Percentiles rank a stretch among this genome's conserved stretches.
Evolutionary conservation across 1,139 yeast genomes (phyloP).

Genomic region (Hyphopichia khmerensis): DNA sequence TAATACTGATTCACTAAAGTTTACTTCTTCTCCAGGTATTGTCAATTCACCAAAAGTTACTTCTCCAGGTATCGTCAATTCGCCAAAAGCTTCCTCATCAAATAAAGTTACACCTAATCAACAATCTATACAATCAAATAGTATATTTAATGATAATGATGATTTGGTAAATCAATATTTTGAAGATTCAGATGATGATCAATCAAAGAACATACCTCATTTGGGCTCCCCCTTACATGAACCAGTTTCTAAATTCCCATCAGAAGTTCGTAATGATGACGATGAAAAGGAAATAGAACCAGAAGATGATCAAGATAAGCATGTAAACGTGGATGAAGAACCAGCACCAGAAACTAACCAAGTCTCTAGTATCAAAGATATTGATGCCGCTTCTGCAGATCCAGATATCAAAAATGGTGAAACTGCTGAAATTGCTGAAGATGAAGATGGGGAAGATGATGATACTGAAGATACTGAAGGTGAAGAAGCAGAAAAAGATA

Average conservation of each 20-base stretch:
- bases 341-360: too few relatives aligned
- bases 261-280: neutral
- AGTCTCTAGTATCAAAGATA: too few relatives aligned
- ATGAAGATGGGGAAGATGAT: neutral
- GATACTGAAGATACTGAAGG: neutral
- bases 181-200: neutral
- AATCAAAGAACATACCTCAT: neutral
- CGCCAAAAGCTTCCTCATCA: too few relatives aligned
- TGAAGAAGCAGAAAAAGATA: conserved; percentile 2
- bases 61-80: too few relatives aligned
- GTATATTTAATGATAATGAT: neutral
- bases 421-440: too few relatives aligned
- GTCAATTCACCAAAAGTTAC: neutral
- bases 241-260: neutral
- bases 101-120: neutral
- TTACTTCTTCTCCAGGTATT: too few relatives aligned
- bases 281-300: too few relatives aligned
- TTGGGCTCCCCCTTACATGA: neutral
- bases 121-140: neutral
- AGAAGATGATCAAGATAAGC: too few relatives aligned
- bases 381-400: too few relatives aligned
- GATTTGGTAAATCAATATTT: neutral
- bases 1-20: too few relatives aligned
- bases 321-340: too few relatives aligned
- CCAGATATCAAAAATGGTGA: too few relatives aligned